Base-by-base conservation (phyloP, 441 rosid species). In the Erysimum pusillum region DNA sequence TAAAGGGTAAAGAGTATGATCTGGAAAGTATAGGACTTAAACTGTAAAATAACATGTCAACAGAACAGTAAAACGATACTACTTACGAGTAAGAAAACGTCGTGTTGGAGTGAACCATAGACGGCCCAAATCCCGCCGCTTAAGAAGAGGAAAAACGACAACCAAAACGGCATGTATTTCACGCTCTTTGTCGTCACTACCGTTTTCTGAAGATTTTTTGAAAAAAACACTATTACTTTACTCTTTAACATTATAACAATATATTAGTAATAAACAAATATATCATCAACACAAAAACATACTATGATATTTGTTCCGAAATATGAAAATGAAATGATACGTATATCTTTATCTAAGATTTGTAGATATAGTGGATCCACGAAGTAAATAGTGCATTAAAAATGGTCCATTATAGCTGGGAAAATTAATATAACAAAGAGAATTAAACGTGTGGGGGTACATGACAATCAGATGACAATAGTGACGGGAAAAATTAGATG, bases 91-190 rank as follows among this genome's bases (percentile, higher is more conserved):
- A 93, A 78, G 69, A 87, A 91, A 70, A 68, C 36, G 57, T 91
- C 97, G 9, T 63, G 56, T 7, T 85, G 87, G 61, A 93, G 92
- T 63, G 80, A 38, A 39, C 97, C 95, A 54, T 91, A 93, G 48
- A 82, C 64, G 1, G 81, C 80, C 95, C 96, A 93, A 35, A 83
- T 72, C 14, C 82, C 90, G 17, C 89, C 92, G 63, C 91, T 93
- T 76, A 91, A 74, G 82, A 89, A 91, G n/a, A 89, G 71, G 80
- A 81, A 87, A 51, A 90, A 88, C 12, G 97, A 90, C 45, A 93
- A 84, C 61, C 85, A 72, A 54, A 93, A 90, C 12, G 98, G 97
- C 96, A 93, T 90, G 85, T 82, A 91, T 63, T 83, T 88, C 46
- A 91, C 97, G 53, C 98, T 91, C 75, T 80, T 86, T 0, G 88